phyloP scores from a whole-genome alignment of 2,329 filamentous ascomycete genomes.

The Xenoacremonium recifei region DNA sequence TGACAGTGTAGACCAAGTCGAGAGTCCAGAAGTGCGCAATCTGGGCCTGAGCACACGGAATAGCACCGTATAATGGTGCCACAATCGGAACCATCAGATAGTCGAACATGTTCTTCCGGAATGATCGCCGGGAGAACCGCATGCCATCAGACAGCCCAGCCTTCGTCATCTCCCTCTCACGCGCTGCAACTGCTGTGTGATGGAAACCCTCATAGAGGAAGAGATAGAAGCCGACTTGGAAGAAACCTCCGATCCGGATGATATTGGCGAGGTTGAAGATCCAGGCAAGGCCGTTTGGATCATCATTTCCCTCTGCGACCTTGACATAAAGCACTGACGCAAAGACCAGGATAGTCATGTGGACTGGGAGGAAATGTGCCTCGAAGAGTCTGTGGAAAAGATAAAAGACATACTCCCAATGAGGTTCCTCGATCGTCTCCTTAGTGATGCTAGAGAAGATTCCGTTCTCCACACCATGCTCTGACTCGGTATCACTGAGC shows the following conservation, averaged over 20 bases:
- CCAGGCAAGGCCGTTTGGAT: conserved; percentile 55
- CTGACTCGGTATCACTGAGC: conserved; percentile 35
- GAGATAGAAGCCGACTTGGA: conserved; percentile 62
- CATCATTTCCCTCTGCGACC: conserved; percentile 48
- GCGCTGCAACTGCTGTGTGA: conserved; percentile 55
- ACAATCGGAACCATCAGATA: conserved; percentile 66
- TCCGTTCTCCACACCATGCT: conserved; percentile 45
- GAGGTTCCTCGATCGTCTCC: conserved; percentile 48
- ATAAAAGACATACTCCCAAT: conserved; percentile 56
- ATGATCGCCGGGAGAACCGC: conserved; percentile 59
- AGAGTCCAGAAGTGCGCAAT: conserved; percentile 69
- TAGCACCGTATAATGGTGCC: conserved; percentile 65
- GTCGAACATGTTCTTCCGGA: conserved; percentile 58
- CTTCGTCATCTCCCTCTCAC: conserved; percentile 65
- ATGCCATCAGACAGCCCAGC: conserved; percentile 64
- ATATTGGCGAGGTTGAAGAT: conserved; percentile 60
- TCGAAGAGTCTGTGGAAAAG: conserved; percentile 70
- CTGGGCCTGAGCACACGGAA: conserved; percentile 67
- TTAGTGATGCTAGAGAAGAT: conserved; percentile 56
- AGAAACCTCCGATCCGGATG: conserved; percentile 60
- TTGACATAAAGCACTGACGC: conserved; percentile 60
- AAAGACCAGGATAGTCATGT: conserved; percentile 63
- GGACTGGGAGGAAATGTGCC: conserved; percentile 69
- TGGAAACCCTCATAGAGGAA: conserved; percentile 69
- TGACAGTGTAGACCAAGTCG: conserved; percentile 68